Conservation (phyloP, 306 rosid genomes). For the Potentilla sterilis region DNA sequence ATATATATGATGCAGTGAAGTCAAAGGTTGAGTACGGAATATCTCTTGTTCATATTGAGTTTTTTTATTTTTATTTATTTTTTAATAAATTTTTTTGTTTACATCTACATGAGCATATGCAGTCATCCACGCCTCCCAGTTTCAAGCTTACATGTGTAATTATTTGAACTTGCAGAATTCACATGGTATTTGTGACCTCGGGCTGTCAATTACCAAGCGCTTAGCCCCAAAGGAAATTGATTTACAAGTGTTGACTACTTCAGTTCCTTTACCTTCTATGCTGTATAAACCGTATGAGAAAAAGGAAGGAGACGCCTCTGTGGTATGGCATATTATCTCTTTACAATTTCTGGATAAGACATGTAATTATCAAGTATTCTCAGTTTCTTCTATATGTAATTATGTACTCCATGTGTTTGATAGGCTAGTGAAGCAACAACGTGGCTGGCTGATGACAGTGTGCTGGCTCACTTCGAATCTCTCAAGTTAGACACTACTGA, state of each 20-base stretch:
- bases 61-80: background rate
- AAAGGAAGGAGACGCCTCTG: constrained; percentile 65
- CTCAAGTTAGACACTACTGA: constrained; percentile 65
- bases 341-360: constrained; percentile 8
- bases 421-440: constrained; percentile 57
- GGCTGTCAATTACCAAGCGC: constrained; percentile 69
- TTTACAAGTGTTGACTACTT: constrained; percentile 47
- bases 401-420: constrained; percentile 26
- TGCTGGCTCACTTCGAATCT: constrained; percentile 78
- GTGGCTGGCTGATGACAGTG: constrained; percentile 77
- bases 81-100: too few species aligned
- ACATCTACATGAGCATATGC: constrained; percentile 7
- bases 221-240: constrained; percentile 60
- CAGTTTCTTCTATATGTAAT: background rate
- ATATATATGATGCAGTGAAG: constrained; percentile 62
- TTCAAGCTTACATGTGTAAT: constrained; percentile 33
- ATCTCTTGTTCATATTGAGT: constrained; percentile 13
- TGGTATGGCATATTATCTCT: constrained; percentile 45
- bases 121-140: background rate
- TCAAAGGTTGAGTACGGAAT: constrained; percentile 60
- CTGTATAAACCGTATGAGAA: constrained; percentile 69
- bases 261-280: constrained; percentile 62
- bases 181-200: constrained; percentile 90
- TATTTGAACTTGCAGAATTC: constrained; percentile 61
- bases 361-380: background rate